Conservation (phyloP, 2,329 filamentous ascomycete species). For the Penicillium brevicompactum region DNA sequence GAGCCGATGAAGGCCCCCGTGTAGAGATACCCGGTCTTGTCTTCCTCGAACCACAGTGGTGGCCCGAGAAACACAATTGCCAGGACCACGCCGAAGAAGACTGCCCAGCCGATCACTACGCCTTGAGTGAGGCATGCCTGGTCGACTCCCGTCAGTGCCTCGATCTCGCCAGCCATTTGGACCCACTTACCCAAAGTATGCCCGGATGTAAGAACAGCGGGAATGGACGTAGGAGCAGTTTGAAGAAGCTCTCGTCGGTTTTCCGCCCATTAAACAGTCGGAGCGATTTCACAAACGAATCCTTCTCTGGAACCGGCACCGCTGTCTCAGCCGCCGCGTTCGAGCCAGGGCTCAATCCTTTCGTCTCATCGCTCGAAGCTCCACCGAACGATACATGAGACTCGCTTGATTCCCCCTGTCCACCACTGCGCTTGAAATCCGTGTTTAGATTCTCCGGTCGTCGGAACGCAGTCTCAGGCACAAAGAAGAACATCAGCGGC, state of each 20-base stretch:
- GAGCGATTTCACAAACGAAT: constrained; percentile 62
- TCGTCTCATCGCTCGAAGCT: constrained; percentile 13
- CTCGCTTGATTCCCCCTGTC: constrained; percentile 18
- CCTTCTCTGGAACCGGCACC: constrained; percentile 47
- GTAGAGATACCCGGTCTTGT: constrained; percentile 84
- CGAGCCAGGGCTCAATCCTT: constrained; percentile 3
- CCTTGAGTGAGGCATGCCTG: constrained; percentile 75
- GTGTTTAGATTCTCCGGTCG: constrained; percentile 70
- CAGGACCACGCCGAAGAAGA: constrained; percentile 83
- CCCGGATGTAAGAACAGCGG: constrained; percentile 82
- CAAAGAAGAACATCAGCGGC: constrained; percentile 73
- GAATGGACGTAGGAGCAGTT: constrained; percentile 70
- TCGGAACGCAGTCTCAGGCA: constrained; percentile 80
- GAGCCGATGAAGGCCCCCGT: constrained; percentile 83
- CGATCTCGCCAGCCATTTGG: background rate
- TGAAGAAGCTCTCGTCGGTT: constrained; percentile 72
- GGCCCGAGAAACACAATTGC: constrained; percentile 80
- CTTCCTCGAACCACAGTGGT: constrained; percentile 79
- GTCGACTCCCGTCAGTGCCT: constrained; percentile 7
- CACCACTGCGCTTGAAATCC: constrained; percentile 56
- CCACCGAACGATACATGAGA: constrained; percentile 7
- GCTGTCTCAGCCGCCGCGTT: constrained; percentile 10
- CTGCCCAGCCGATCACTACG: constrained; percentile 90
- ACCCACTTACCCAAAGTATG: constrained; percentile 68
- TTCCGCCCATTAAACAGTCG: constrained; percentile 79